Base-by-base conservation (phyloP, 2,329 filamentous ascomycete species). In the Hypoxylon sp. region DNA sequence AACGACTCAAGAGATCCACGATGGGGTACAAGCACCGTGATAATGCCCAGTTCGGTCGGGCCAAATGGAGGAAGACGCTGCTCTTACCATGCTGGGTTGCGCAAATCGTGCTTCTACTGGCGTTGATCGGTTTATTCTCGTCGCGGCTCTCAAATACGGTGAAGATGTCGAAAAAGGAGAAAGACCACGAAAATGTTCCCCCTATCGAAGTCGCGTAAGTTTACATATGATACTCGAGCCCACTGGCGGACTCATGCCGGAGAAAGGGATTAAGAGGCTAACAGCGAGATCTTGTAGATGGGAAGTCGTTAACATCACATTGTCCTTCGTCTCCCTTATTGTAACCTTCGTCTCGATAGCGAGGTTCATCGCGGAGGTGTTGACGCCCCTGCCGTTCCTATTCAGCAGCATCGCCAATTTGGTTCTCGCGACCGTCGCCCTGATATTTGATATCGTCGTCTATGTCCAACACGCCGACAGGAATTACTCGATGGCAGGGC, bases 331-430 rank as follows among this genome's bases (percentile, higher is more conserved):
- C 31, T 76, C 78, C 0, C 76, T 82, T 4, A 27, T 79, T 26
- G 76, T 81, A 67, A 82, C 76, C 11, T 69, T 79, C 37, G 66
- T 80, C 55, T 80, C 83, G 60, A 74, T 83, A 26, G 77, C 74
- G 38, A 78, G 74, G 62, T 79, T 76, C 55, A 74, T 77, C 43
- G 73, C 77, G 24, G 81, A 84, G 68, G 76, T 78, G 1, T 69
- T 86, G 50, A 85, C 83, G 9, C 83, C 83, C 2, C 80, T 82
- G 70, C 79, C 78, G 4, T 78, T 86, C 74, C 70, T 85, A 3
- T 79, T 81, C 60, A 79, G 78, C 15, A 79, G 83, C 57, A 69
- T 80, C 54, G 62, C 85, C 65, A 85, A 84, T 63, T 60, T 81
- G 38, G 75, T 77, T 0, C 77, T 81, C 17, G 76, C 81, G 0